Conservation (phyloP, 371 early-diverging fungal genomes). For the Haplosporangium sp. region DNA sequence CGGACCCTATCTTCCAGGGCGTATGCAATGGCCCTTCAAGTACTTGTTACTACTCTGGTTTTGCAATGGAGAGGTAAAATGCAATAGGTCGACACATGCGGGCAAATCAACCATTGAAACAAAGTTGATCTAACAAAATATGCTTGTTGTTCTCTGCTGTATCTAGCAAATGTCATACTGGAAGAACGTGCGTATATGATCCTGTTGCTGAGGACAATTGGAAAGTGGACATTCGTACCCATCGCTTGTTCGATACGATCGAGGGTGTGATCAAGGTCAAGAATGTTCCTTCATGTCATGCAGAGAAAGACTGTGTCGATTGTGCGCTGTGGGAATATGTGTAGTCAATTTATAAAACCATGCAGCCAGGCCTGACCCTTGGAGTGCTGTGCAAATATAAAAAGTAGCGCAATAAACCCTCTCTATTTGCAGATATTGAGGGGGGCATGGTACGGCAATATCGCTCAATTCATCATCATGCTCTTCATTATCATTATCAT, state of each 20-base stretch:
- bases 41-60: conserved; percentile 89
- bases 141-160: conserved; percentile 11
- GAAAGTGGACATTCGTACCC: conserved; percentile 80
- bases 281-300: conserved; percentile 65
- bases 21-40: conserved; percentile 79
- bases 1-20: conserved; percentile 94
- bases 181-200: conserved; percentile 71
- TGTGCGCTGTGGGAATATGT: conserved; percentile 79
- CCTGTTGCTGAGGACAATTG: conserved; percentile 72
- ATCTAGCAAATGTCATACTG: conserved; percentile 66
- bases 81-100: not conserved
- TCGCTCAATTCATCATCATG: too few relatives aligned
- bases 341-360: too few relatives aligned
- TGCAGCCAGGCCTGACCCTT: too few relatives aligned
- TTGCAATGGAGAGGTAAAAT: conserved; percentile 82
- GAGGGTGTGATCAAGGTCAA: conserved; percentile 74
- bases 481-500: too few relatives aligned
- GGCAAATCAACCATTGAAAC: conserved; percentile 49
- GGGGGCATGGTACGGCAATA: too few relatives aligned
- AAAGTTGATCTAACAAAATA: conserved; percentile 6
- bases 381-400: too few relatives aligned
- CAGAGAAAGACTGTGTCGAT: conserved; percentile 72
- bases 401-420: too few relatives aligned
- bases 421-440: too few relatives aligned
- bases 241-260: conserved; percentile 85